Evolutionary conservation across 768 basidiomycete species (phyloP).

Genomic region (Pulveroboletus sp.): DNA sequence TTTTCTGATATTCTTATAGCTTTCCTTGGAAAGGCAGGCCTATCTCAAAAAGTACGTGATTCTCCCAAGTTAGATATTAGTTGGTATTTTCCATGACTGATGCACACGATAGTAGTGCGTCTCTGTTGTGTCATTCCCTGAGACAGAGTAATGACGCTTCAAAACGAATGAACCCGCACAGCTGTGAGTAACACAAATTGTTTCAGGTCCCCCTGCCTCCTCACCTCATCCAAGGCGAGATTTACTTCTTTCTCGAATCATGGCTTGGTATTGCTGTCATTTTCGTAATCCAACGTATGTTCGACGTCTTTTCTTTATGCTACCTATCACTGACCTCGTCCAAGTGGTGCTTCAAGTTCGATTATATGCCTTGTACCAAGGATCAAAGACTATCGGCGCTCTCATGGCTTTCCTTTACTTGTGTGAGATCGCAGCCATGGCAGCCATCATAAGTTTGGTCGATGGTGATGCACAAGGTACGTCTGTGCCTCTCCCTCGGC

Average conservation of each 20-base stretch:
- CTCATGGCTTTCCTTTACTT: conserved; percentile 5
- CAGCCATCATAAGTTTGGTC: not conserved
- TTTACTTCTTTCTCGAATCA: conserved; percentile 3
- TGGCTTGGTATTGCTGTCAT: not conserved
- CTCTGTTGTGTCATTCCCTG: not conserved
- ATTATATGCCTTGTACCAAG: conserved; percentile 8
- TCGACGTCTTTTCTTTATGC: not conserved
- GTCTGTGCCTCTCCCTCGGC: not conserved
- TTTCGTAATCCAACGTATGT: conserved; percentile 3
- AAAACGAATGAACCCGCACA: not conserved
- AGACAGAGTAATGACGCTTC: not conserved
- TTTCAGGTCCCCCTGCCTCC: not conserved
- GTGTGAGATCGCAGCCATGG: not conserved
- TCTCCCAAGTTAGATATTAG: not conserved
- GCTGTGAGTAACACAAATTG: conserved; percentile 10
- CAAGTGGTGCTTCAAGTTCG: conserved; percentile 14
- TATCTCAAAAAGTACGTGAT: conserved; percentile 5
- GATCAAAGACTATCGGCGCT: conserved; percentile 3
- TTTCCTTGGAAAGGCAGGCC: conserved; percentile 6
- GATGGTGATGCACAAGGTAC: not conserved
- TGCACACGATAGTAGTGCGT: conserved; percentile 6
- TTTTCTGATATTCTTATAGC: conserved; percentile 1
- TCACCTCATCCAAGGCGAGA: conserved; percentile 7
- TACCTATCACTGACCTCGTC: not conserved
- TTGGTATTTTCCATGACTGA: not conserved